Base-by-base conservation (phyloP, 2,329 filamentous ascomycete species). In the Lecanicillium sp. region DNA sequence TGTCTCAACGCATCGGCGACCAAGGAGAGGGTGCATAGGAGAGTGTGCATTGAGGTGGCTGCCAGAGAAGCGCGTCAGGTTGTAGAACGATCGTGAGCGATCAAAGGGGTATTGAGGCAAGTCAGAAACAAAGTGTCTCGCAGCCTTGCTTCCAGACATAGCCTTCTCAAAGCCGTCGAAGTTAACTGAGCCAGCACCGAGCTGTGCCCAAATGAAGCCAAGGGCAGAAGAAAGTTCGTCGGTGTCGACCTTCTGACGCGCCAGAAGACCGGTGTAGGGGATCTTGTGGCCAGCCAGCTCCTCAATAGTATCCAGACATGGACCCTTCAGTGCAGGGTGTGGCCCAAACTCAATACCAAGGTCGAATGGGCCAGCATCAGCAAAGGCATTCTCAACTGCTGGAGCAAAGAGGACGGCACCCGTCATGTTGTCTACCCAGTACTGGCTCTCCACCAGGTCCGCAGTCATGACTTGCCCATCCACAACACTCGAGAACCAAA, bases 341-440 rank as follows among this genome's bases (percentile, higher is more conserved):
- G 69, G 67, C 0, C 69, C 68, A 7, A 72, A 46, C 47, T 72
- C 69, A n/a, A 71, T 46, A 17, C 69, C 54, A 9, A 27, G 47
- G 9, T 27, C 46, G 39, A 20, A 45, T 19, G 40, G 37, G 7
- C n/a, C 29, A 36, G 29, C 29, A 12, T 27, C 45, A 10, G 12
- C 29, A 5, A 42, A 38, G 27, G 37, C 44, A 5, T 43, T 42
- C 17, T 35, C 36, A 8, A 59, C 28, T 14, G 53, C 55, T 15
- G 50, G 38, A n/a, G 45, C 47, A 45, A 65, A 66, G 1, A 55
- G 45, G 1, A 66, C 61, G 3, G 60, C 37, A 2, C 47, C 45
- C 0, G 49, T 37, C 46, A 66, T 49, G 37, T 66, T 66, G n/a
- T 55, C 44, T 1, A 50, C 46, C 59, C 62, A 66, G 42, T 66